Base-by-base conservation (phyloP, 1,284 basidiomycete species). In the Melampsora americana region DNA sequence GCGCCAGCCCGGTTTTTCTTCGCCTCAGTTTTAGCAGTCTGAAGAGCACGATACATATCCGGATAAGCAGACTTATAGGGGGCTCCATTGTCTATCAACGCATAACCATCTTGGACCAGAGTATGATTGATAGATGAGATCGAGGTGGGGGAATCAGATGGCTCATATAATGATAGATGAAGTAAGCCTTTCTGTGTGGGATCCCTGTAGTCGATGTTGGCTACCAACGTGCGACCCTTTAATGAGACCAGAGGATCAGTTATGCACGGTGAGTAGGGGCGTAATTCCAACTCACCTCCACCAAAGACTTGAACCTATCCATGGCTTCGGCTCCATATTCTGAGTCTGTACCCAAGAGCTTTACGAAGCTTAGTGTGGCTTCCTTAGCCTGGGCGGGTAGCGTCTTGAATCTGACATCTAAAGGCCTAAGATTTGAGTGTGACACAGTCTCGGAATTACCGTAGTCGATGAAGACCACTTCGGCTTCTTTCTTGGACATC, bases 161-260 rank as follows among this genome's bases (percentile, higher is more conserved):
- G 90, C 82, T 95, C 92, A 78, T 95, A 93, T 62, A 95, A 87
- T 44, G 93, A 90, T 69, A 95, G 87, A 83, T 95, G 93, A 20
- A 93, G 85, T 2, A 89, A 81, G 50, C 86, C 82, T 60, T 90
- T 90, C 28, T 78, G 67, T 35, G 78, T 32, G 5, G 73, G 73
- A 81, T 95, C 94, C 80, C 86, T 88, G 81, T 90, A 87, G 83
- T 97, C 94, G 77, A 94, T 85, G 84, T 94, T 95, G 48, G 93
- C 94, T 61, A 96, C 86, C 42, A 97, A 87, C 82, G 93, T 93
- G 74, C 91, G 90, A 39, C 91, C 92, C 84, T 82, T 32, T 9
- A 11, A 62, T 46, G 61, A n/a, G 26, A 48, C 46, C 28, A n/a
- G 44, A 20, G 39, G 32, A 18, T 64, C 44, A 16, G 62, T 39